These are phyloP conservation scores for Globisporangium irregulare DNA, from an alignment of 352 stramenopile genomes.

Conservation along the genomic window DNA sequence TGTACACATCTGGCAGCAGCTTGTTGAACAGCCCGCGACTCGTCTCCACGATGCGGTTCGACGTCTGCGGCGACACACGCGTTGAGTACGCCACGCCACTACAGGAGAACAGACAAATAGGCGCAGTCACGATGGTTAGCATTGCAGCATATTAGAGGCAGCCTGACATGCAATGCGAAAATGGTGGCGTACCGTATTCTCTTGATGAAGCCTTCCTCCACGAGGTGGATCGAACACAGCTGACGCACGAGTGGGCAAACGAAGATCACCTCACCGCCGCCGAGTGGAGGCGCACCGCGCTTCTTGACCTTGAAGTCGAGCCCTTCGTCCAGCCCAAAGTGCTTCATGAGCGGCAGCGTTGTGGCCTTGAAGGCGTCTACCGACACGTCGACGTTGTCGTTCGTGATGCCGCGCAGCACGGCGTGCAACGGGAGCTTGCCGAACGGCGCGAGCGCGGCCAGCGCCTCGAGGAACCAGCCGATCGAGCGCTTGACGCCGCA, in stretches of 20 bases:
- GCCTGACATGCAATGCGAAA: not conserved
- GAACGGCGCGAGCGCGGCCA: slow-evolving; percentile 97
- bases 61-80: slow-evolving; percentile 95
- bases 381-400: slow-evolving; percentile 89
- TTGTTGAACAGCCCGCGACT: slow-evolving; percentile 97
- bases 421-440: slow-evolving; percentile 94
- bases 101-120: slow-evolving; percentile 19
- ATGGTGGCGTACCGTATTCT: slow-evolving; percentile 79
- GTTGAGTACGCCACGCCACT: slow-evolving; percentile 95
- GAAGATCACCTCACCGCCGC: slow-evolving; percentile 91
- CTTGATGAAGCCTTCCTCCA: slow-evolving; percentile 98
- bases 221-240: slow-evolving; percentile 93
- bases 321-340: slow-evolving; percentile 95
- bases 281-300: slow-evolving; percentile 85
- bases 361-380: slow-evolving; percentile 95
- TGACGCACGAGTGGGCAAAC: slow-evolving; percentile 93
- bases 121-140: not conserved
- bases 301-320: slow-evolving; percentile 88
- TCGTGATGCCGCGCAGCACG: slow-evolving; percentile 95
- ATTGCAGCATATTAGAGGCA: not conserved
- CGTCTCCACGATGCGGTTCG: slow-evolving; percentile 97
- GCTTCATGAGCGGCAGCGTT: slow-evolving; percentile 92
- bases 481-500: slow-evolving; percentile 90
- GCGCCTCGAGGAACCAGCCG: slow-evolving; percentile 98
- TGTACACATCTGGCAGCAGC: slow-evolving; percentile 99